Percentiles rank a stretch among this genome's conserved stretches.
Evolutionary conservation across 306 rosid genomes (phyloP).

Genomic region (Calophaca sinica): DNA sequence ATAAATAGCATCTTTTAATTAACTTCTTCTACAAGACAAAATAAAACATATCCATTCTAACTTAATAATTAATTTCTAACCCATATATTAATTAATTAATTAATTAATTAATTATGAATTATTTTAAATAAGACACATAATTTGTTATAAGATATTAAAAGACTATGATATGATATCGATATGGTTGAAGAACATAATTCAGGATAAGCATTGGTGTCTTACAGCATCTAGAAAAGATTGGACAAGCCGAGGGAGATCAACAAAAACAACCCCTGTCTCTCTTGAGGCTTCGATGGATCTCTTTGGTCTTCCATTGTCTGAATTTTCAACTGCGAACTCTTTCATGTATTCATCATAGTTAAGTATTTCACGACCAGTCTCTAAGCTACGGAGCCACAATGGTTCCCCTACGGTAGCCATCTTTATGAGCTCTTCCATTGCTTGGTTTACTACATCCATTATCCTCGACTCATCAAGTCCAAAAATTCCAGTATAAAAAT

Average conservation of each 20-base stretch:
- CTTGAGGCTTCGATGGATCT: slow-evolving; percentile 93
- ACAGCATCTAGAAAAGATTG: slow-evolving; percentile 90
- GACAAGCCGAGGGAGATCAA: slow-evolving; percentile 77
- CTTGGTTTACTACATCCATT: slow-evolving; percentile 76
- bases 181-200: background rate
- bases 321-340: slow-evolving; percentile 59
- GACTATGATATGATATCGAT: too few species aligned
- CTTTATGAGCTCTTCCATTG: slow-evolving; percentile 77
- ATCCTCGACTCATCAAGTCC: slow-evolving; percentile 87
- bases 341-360: slow-evolving; percentile 88
- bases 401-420: slow-evolving; percentile 86
- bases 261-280: slow-evolving; percentile 76
- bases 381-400: slow-evolving; percentile 88
- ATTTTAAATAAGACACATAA: too few species aligned
- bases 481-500: slow-evolving; percentile 85
- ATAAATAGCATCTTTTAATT: background rate
- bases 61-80: too few species aligned
- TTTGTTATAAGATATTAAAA: background rate
- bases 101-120: too few species aligned
- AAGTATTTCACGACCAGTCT: slow-evolving; percentile 86
- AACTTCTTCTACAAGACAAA: background rate
- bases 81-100: too few species aligned
- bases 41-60: background rate
- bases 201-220: slow-evolving; percentile 28
- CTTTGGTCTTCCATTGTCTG: slow-evolving; percentile 52